Conservation (phyloP, 768 basidiomycete genomes). For the Paxillus involutus region DNA sequence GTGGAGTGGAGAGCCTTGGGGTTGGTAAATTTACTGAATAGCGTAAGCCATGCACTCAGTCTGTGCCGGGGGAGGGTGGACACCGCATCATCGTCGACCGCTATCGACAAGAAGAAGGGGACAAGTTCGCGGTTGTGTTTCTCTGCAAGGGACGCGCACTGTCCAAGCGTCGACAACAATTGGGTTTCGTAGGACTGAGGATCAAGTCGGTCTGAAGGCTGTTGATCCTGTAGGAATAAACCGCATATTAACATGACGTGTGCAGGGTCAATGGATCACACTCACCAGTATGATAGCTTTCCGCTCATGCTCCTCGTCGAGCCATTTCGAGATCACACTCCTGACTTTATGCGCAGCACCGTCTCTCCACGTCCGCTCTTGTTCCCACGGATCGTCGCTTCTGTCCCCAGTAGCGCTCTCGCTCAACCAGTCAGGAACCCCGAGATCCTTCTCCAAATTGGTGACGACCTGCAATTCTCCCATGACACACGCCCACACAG, state of each 20-base stretch:
- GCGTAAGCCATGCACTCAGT: slow-evolving; percentile 73
- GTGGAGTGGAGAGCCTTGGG: slow-evolving; percentile 85
- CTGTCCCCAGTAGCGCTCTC: slow-evolving; percentile 17
- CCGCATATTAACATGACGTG: background rate
- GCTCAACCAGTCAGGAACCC: slow-evolving; percentile 27
- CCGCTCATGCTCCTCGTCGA: slow-evolving; percentile 30
- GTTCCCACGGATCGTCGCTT: slow-evolving; percentile 48
- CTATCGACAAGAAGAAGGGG: slow-evolving; percentile 71
- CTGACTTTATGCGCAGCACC: slow-evolving; percentile 67
- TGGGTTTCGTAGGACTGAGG: slow-evolving; percentile 76
- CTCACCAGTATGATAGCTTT: slow-evolving; percentile 37
- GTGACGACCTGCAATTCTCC: slow-evolving; percentile 50
- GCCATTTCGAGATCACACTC: slow-evolving; percentile 48
- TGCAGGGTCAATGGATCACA: background rate
- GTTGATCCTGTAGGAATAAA: slow-evolving; percentile 35
- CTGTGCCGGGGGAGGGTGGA: slow-evolving; percentile 56
- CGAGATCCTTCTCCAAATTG: background rate
- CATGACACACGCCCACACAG: slow-evolving; percentile 73
- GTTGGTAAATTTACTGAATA: slow-evolving; percentile 89
- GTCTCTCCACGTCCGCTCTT: slow-evolving; percentile 76
- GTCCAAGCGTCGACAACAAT: slow-evolving; percentile 68
- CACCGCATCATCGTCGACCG: slow-evolving; percentile 26
- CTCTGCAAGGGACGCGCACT: slow-evolving; percentile 72
- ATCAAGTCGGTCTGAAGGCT: slow-evolving; percentile 62
- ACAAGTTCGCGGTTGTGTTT: slow-evolving; percentile 86